These are phyloP conservation scores for Sequoiadendron giganteum DNA, from an alignment of 75 land plant species.

Conservation along the genomic window DNA sequence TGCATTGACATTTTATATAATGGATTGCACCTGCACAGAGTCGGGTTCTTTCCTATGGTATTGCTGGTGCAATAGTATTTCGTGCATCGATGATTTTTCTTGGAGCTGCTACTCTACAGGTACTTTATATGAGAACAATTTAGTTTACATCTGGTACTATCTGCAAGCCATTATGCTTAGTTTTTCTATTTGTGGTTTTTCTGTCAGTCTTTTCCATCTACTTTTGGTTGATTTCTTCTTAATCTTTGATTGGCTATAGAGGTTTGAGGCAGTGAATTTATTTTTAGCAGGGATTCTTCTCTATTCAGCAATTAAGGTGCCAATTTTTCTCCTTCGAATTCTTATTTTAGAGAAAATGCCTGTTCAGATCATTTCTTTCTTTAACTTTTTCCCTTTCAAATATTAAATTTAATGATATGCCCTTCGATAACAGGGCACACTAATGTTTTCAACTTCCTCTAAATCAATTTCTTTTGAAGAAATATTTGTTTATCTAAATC, in stretches of 20 bases:
- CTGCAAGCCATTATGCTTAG: background rate
- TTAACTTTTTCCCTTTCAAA: background rate
- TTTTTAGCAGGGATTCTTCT: slow-evolving; percentile 82
- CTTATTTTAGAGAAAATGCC: background rate
- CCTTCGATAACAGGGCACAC: background rate
- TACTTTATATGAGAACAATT: slow-evolving; percentile 11
- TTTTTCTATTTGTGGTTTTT: background rate
- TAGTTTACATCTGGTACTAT: background rate
- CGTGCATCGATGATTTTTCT: slow-evolving; percentile 80
- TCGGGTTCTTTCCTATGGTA: slow-evolving; percentile 96
- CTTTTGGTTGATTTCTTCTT: slow-evolving; percentile 6
- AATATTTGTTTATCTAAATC: background rate
- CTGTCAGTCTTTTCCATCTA: background rate
- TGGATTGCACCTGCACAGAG: slow-evolving; percentile 37
- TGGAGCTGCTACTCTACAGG: slow-evolving; percentile 94
- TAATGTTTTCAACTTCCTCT: background rate
- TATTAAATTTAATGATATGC: background rate
- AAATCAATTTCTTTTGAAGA: background rate
- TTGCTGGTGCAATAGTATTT: slow-evolving; percentile 94
- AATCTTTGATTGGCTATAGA: slow-evolving; percentile 40
- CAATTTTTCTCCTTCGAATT: background rate
- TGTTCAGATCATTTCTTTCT: background rate
- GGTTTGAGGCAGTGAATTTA: slow-evolving; percentile 91
- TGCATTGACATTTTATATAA: background rate
- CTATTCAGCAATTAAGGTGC: slow-evolving; percentile 89